Conservation (phyloP, 2,329 filamentous ascomycete genomes). For the Aspergillus sp. region DNA sequence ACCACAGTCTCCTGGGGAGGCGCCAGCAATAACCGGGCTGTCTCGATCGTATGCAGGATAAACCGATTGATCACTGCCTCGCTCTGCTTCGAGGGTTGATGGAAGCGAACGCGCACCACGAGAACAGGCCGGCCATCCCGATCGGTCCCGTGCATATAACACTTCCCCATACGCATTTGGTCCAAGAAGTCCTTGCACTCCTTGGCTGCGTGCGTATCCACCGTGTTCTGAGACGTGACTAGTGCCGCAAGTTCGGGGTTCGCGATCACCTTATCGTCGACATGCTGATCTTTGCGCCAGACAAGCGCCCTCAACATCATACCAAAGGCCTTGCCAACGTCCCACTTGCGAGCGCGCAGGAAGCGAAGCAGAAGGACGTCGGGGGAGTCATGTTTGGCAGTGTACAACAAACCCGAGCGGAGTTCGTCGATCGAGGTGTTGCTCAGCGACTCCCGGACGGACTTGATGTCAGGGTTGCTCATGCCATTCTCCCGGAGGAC, state of each 20-base stretch:
- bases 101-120: constrained; percentile 75
- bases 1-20: constrained; percentile 86
- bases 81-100: constrained; percentile 80
- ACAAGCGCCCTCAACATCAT: constrained; percentile 92
- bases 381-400: constrained; percentile 91
- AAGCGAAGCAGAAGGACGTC: constrained; percentile 81
- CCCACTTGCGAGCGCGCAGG: constrained; percentile 84
- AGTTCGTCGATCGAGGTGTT: constrained; percentile 74
- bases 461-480: constrained; percentile 60
- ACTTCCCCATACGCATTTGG: constrained; percentile 86
- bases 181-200: constrained; percentile 72
- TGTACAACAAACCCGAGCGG: constrained; percentile 76
- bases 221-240: constrained; percentile 60
- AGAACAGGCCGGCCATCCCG: constrained; percentile 81
- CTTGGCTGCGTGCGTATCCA: constrained; percentile 62
- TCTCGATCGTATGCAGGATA: constrained; percentile 91
- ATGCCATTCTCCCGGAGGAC: constrained; percentile 25
- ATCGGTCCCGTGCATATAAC: constrained; percentile 82
- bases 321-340: constrained; percentile 82
- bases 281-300: constrained; percentile 78
- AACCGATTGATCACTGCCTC: constrained; percentile 81
- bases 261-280: constrained; percentile 81
- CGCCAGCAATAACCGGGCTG: constrained; percentile 75
- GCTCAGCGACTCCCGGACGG: constrained; percentile 76
- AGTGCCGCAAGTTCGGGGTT: constrained; percentile 69